Conservation (phyloP, 108 stramenopile genomes). For the Pseudonitzschia pungens region DNA sequence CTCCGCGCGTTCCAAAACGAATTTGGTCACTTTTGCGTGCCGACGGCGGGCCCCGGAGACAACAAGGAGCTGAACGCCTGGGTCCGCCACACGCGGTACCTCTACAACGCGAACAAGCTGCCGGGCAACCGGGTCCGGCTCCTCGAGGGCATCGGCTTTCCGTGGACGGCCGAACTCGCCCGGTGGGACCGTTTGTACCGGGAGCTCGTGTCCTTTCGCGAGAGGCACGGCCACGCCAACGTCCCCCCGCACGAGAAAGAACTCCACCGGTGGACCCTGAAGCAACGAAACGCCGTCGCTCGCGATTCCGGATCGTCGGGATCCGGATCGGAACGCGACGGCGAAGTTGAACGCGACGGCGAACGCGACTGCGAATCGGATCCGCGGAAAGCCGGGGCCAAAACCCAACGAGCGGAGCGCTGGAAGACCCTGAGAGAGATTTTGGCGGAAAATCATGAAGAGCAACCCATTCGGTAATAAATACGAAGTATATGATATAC, state of each 20-base stretch:
- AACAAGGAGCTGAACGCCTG: slow-evolving; percentile 27
- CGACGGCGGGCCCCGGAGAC: slow-evolving; percentile 9
- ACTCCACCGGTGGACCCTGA: slow-evolving; percentile 35
- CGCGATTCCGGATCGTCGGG: no score
- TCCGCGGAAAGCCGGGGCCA: background rate
- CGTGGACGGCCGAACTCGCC: slow-evolving; percentile 32
- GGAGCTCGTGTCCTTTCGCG: slow-evolving; percentile 23
- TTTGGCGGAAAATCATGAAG: background rate
- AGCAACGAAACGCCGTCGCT: slow-evolving; percentile 26
- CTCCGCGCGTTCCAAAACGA: slow-evolving; percentile 24
- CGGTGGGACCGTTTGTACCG: slow-evolving; percentile 32
- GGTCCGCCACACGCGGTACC: slow-evolving; percentile 33
- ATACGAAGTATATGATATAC: no score
- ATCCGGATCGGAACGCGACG: no score
- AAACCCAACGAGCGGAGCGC: background rate
- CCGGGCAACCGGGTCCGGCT: slow-evolving; percentile 19
- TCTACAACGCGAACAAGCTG: slow-evolving; percentile 24
- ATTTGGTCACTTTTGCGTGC: slow-evolving; percentile 31
- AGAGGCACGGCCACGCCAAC: slow-evolving; percentile 25
- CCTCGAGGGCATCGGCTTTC: slow-evolving; percentile 31
- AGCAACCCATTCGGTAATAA: no score
- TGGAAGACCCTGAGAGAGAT: background rate
- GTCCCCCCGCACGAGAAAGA: slow-evolving; percentile 18
- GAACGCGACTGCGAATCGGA: background rate
- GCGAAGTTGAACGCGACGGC: no score